Percentiles rank a stretch among this genome's conserved stretches.
Evolutionary conservation across 805 yeast species (phyloP).

Genomic region (Lachancea mirantina): DNA sequence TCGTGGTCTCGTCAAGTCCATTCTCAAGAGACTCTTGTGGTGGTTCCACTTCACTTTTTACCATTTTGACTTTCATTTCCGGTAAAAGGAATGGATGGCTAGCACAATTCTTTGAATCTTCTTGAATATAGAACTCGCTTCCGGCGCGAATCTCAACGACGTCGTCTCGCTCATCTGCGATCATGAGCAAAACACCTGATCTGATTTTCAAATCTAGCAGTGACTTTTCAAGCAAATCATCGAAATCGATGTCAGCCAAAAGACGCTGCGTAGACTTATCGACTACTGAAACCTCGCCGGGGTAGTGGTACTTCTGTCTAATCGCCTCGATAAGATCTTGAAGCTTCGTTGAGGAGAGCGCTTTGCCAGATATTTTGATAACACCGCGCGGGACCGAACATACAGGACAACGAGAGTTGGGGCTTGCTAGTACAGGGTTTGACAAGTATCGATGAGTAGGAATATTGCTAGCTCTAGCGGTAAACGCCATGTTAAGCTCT

Average conservation of each 20-base stretch:
- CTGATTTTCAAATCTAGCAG: slow-evolving; percentile 48
- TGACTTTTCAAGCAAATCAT: slow-evolving; percentile 53
- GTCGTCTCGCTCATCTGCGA: slow-evolving; percentile 65
- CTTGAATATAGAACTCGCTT: slow-evolving; percentile 51
- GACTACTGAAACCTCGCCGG: slow-evolving; percentile 27
- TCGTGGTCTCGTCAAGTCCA: slow-evolving; percentile 1
- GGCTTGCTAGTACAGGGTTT: slow-evolving; percentile 51
- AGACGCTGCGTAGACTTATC: slow-evolving; percentile 41
- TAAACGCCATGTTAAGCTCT: slow-evolving; percentile 40
- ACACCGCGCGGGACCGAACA: slow-evolving; percentile 53
- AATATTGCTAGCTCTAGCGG: slow-evolving; percentile 42
- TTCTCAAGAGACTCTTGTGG: slow-evolving; percentile 8
- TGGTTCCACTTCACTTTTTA: slow-evolving; percentile 7
- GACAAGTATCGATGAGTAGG: slow-evolving; percentile 50
- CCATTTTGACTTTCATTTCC: slow-evolving; percentile 28
- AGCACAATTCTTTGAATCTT: slow-evolving; percentile 18
- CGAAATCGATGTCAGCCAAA: slow-evolving; percentile 81
- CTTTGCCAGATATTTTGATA: slow-evolving; percentile 27
- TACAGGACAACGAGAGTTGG: slow-evolving; percentile 67
- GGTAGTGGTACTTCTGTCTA: slow-evolving; percentile 45
- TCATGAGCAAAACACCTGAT: slow-evolving; percentile 55
- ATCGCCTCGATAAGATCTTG: slow-evolving; percentile 46
- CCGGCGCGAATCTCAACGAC: slow-evolving; percentile 37
- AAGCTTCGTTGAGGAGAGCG: slow-evolving; percentile 34
- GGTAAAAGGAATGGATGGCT: slow-evolving; percentile 26